phyloP scores from a whole-genome alignment of 176 grass and related monocot species.

The Musa itinerans region DNA sequence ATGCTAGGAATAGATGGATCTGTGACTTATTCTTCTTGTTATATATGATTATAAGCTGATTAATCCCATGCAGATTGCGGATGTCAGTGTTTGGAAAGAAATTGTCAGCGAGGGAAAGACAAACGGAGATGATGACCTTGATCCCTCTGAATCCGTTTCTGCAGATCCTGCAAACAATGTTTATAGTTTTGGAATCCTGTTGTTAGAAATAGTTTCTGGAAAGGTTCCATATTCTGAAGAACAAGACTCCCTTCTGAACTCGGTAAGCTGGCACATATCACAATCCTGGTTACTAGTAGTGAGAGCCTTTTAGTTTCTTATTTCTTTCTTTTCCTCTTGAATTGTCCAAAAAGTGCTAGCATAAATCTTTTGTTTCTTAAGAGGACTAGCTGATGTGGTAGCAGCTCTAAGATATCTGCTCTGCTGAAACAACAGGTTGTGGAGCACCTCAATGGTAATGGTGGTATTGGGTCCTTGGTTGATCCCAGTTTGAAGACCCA shows the following conservation, averaged over 20 bases:
- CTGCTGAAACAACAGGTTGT: slow-evolving; percentile 37
- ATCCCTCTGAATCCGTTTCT: slow-evolving; percentile 26
- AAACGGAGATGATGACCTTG: slow-evolving; percentile 34
- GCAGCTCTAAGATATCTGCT: neutral
- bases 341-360: neutral
- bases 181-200: slow-evolving; percentile 53
- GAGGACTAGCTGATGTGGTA: neutral
- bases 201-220: slow-evolving; percentile 74
- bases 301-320: neutral
- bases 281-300: neutral
- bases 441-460: slow-evolving; percentile 46
- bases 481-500: slow-evolving; percentile 44
- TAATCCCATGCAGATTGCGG: slow-evolving; percentile 40
- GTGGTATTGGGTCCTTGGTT: slow-evolving; percentile 35
- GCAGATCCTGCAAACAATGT: slow-evolving; percentile 44
- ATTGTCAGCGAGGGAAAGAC: slow-evolving; percentile 37
- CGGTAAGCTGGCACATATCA: slow-evolving; percentile 30
- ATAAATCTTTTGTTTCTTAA: neutral
- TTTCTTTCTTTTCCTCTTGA: neutral
- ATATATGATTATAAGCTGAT: neutral
- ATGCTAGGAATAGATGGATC: neutral
- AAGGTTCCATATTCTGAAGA: slow-evolving; percentile 47
- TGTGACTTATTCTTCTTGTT: neutral
- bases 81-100: slow-evolving; percentile 71
- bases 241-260: slow-evolving; percentile 39